These are phyloP conservation scores for Boletus patriciae DNA, from an alignment of 768 basidiomycete species.

Conservation along the genomic window DNA sequence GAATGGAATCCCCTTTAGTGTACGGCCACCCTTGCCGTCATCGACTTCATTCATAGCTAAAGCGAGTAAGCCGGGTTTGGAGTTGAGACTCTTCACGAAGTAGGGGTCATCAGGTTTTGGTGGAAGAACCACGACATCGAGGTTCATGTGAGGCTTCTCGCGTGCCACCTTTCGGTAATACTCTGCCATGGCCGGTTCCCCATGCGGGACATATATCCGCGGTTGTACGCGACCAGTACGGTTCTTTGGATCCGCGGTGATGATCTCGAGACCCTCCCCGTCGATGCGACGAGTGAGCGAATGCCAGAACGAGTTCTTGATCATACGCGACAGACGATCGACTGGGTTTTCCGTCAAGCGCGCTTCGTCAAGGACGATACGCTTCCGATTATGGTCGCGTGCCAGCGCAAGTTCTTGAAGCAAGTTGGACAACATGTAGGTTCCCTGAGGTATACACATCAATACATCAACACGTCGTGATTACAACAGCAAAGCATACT, in stretches of 20 bases:
- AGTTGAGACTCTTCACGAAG: slow-evolving; percentile 91
- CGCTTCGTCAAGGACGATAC: slow-evolving; percentile 98
- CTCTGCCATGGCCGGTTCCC: slow-evolving; percentile 91
- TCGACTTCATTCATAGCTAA: slow-evolving; percentile 93
- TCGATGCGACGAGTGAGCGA: slow-evolving; percentile 95
- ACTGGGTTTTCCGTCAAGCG: slow-evolving; percentile 97
- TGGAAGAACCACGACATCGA: slow-evolving; percentile 91
- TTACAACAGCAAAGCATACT: slow-evolving; percentile 42
- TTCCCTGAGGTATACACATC: slow-evolving; percentile 57
- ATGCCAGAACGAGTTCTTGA: slow-evolving; percentile 97
- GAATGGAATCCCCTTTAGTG: slow-evolving; percentile 92
- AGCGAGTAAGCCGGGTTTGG: slow-evolving; percentile 91
- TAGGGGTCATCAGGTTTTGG: slow-evolving; percentile 79
- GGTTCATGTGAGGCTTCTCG: slow-evolving; percentile 90
- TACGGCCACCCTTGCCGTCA: slow-evolving; percentile 73
- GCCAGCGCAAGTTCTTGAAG: slow-evolving; percentile 98
- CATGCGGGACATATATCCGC: slow-evolving; percentile 92
- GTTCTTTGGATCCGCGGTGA: slow-evolving; percentile 98
- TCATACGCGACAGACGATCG: slow-evolving; percentile 95
- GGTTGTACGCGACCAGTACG: slow-evolving; percentile 87
- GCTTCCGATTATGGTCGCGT: slow-evolving; percentile 90
- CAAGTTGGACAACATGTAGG: slow-evolving; percentile 99
- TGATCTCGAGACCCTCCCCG: slow-evolving; percentile 94
- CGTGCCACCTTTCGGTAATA: slow-evolving; percentile 90
- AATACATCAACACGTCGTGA: slow-evolving; percentile 7